A percentile compares a stretch with the other conserved stretches of the same genome.
Conservation (phyloP, 164 flowering plant species). For the Stephania cephalantha region DNA sequence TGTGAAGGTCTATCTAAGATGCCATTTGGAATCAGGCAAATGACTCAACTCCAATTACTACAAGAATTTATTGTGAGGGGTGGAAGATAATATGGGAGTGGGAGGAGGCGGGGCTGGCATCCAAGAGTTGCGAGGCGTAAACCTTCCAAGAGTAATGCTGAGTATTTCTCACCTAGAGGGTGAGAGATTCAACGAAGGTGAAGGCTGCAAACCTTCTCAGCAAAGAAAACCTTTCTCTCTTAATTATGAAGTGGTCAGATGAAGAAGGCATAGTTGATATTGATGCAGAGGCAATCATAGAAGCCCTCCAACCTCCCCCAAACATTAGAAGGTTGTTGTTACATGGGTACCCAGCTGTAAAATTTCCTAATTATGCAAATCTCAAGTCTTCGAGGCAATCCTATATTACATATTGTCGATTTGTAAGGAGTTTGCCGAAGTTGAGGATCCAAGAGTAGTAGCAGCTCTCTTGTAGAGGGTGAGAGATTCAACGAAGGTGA, state of each 20-base stretch:
- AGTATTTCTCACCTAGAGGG: neutral
- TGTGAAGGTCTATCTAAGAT: neutral
- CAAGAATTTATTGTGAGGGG: constrained; percentile 1
- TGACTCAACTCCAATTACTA: constrained; percentile 2
- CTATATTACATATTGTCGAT: too few relatives aligned
- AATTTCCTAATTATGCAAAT: neutral
- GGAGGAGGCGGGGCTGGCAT: neutral
- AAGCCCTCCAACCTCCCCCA: neutral
- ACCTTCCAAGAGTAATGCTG: constrained; percentile 7
- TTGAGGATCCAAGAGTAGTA: too few relatives aligned
- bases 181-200: neutral
- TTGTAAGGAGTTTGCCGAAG: too few relatives aligned
- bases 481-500: neutral
- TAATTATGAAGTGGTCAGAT: neutral
- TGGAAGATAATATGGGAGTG: neutral
- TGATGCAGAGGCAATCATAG: neutral
- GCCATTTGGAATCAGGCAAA: constrained; percentile 7
- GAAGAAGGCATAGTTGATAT: neutral
- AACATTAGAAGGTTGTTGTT: neutral
- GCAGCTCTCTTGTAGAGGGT: neutral
- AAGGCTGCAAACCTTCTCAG: neutral
- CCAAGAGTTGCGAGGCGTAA: constrained; percentile 5
- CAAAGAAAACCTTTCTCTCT: neutral
- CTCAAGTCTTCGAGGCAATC: too few relatives aligned
- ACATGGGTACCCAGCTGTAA: neutral